These are phyloP conservation scores for Trichoderma brevicompactum DNA, from an alignment of 2,329 filamentous ascomycete species.

Conservation along the genomic window DNA sequence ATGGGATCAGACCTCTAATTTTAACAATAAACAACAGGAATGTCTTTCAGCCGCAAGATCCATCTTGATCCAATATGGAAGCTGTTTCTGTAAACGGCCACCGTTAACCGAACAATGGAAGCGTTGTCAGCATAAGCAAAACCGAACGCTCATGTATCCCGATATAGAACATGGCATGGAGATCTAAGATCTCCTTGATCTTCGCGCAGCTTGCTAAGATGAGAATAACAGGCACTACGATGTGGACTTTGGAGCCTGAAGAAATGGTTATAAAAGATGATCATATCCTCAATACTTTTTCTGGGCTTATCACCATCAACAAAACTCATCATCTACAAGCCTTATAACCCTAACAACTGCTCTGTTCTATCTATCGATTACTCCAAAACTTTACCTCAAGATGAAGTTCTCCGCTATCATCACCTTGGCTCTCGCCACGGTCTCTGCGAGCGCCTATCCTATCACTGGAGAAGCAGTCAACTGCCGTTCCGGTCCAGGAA, in stretches of 20 bases:
- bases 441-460: conserved; percentile 19
- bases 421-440: conserved; percentile 10
- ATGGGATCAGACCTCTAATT: background rate
- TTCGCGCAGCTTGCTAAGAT: background rate
- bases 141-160: background rate
- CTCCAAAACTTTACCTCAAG: background rate
- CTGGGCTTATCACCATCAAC: background rate
- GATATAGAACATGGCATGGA: background rate
- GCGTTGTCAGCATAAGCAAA: background rate
- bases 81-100: background rate
- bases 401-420: conserved; percentile 18
- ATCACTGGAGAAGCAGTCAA: conserved; percentile 30
- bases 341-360: background rate
- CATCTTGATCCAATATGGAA: background rate
- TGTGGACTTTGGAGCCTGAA: background rate
- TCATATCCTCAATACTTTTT: background rate
- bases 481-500: conserved; percentile 30
- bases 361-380: background rate
- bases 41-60: background rate
- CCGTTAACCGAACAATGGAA: too few relatives aligned
- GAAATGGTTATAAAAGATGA: background rate
- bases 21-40: background rate
- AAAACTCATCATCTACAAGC: too few relatives aligned
- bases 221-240: background rate
- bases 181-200: background rate